These are phyloP conservation scores for Funneliformis geosporum DNA, from an alignment of 192 early-diverging fungal species.

Conservation along the genomic window DNA sequence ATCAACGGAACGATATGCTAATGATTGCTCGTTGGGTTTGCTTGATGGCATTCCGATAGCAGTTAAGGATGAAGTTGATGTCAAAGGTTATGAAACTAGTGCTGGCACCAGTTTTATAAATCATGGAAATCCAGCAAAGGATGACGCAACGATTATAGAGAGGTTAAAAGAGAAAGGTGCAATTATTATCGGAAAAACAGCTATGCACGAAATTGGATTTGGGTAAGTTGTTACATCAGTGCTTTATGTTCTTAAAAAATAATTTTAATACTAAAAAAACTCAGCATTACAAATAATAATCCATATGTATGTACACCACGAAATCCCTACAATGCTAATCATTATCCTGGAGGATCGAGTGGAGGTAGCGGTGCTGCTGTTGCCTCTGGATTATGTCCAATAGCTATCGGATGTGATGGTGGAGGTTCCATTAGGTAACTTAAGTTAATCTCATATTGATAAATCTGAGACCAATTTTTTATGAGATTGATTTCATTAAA, in stretches of 20 bases:
- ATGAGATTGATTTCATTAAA: background rate
- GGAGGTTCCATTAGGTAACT: constrained; percentile 64
- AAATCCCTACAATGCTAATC: constrained; percentile 61
- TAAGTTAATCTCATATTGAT: background rate
- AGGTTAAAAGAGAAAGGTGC: constrained; percentile 60
- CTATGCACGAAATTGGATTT: constrained; percentile 78
- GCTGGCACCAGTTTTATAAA: constrained; percentile 67
- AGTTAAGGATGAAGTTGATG: constrained; percentile 74
- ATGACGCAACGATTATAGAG: constrained; percentile 54
- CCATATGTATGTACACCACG: constrained; percentile 57
- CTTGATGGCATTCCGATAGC: constrained; percentile 77
- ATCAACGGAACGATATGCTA: constrained; percentile 57
- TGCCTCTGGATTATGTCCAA: constrained; percentile 62
- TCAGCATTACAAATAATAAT: constrained; percentile 65
- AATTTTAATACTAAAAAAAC: constrained; percentile 22
- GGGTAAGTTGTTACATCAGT: constrained; percentile 25
- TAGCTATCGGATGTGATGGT: constrained; percentile 72
- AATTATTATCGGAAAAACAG: constrained; percentile 66
- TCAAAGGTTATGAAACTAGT: constrained; percentile 51
- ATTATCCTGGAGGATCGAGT: constrained; percentile 70
- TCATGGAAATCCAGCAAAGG: constrained; percentile 42
- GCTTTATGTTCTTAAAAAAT: background rate
- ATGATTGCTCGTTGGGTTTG: constrained; percentile 50
- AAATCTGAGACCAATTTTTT: background rate
- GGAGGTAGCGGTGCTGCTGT: constrained; percentile 69